A percentile compares a stretch with the other conserved stretches of the same genome.
Conservation (phyloP, 768 basidiomycete species). For the Psilocybe cubensis region DNA sequence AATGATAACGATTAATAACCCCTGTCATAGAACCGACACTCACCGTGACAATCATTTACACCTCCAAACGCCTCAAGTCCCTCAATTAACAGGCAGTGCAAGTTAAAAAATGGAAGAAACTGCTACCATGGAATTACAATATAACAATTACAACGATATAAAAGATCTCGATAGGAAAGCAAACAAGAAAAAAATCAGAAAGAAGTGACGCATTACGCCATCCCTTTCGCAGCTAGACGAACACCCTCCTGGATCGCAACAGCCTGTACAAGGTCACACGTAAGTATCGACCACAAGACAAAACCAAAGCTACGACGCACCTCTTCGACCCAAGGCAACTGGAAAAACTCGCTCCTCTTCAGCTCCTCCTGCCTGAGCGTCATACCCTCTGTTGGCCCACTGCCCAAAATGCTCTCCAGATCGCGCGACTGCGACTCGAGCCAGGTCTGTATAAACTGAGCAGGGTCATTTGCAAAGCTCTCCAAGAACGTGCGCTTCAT, state of each 20-base stretch:
- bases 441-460: slow-evolving; percentile 87
- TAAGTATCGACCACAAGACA: neutral
- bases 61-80: no score
- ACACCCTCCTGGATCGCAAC: slow-evolving; percentile 85
- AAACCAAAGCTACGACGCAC: slow-evolving; percentile 26
- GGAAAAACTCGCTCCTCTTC: slow-evolving; percentile 88
- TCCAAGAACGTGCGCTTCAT: slow-evolving; percentile 86
- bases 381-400: slow-evolving; percentile 78
- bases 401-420: slow-evolving; percentile 86
- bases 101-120: neutral
- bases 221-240: slow-evolving; percentile 56
- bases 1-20: no score
- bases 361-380: slow-evolving; percentile 88
- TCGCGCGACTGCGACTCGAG: slow-evolving; percentile 91
- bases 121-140: neutral
- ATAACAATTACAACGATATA: slow-evolving; percentile 3
- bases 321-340: slow-evolving; percentile 89
- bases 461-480: slow-evolving; percentile 79
- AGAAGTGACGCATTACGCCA: slow-evolving; percentile 31
- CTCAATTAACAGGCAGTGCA: no score
- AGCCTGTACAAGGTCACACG: slow-evolving; percentile 47
- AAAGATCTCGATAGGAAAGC: neutral
- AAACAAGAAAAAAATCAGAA: neutral
- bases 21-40: no score
- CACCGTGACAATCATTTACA: no score